Conservation (phyloP, 2,329 filamentous ascomycete species). For the Cadophora gregata region DNA sequence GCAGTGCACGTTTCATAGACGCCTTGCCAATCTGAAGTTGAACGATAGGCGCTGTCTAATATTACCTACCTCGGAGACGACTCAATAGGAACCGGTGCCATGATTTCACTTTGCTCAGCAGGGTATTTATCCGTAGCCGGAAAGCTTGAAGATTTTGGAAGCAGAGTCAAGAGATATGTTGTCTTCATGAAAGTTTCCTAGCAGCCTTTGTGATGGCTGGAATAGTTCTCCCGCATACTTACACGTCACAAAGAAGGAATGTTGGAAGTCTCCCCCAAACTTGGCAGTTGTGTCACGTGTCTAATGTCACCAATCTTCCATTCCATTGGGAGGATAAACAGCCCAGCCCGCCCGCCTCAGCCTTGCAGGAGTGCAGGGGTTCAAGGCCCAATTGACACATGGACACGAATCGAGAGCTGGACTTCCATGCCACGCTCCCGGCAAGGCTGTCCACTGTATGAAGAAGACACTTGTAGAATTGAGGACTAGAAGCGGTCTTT, state of each 20-base stretch:
- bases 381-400: conserved; percentile 22
- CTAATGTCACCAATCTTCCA: not conserved
- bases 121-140: not conserved
- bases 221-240: not conserved
- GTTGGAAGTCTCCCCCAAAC: conserved; percentile 6
- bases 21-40: not conserved
- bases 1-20: not conserved
- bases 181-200: conserved; percentile 20
- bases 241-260: not conserved
- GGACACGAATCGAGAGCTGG: not conserved
- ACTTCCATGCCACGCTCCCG: not conserved
- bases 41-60: too few species aligned
- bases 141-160: conserved; percentile 18
- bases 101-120: not conserved
- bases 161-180: conserved; percentile 22
- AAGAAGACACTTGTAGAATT: conserved; percentile 14
- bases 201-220: not conserved
- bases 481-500: conserved; percentile 17
- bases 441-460: conserved; percentile 25
- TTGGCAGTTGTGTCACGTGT: conserved; percentile 13
- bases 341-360: conserved; percentile 13
- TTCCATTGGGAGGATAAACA: not conserved
- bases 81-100: conserved; percentile 15
- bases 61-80: conserved; percentile 7
- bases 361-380: conserved; percentile 20